Evolutionary conservation across 2,329 filamentous ascomycete species (phyloP).

Genomic region (Phialophora chinensis): DNA sequence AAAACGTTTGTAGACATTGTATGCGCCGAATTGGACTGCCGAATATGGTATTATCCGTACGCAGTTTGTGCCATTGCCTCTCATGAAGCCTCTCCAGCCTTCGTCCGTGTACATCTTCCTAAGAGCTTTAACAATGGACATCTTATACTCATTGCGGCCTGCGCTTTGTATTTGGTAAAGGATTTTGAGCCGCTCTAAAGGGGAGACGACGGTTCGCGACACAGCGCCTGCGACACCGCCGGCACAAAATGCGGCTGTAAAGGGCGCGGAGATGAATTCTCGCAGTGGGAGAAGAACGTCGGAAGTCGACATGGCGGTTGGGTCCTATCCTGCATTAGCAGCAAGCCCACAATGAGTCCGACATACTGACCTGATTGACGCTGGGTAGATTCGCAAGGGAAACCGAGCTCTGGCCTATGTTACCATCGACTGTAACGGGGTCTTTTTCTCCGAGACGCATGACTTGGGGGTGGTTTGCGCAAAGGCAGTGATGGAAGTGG

Average conservation of each 20-base stretch:
- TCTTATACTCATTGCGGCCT: constrained; percentile 88
- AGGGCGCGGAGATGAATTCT: constrained; percentile 73
- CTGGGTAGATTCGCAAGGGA: constrained; percentile 33
- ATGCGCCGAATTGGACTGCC: constrained; percentile 96
- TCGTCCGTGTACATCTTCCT: constrained; percentile 97
- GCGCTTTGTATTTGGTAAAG: constrained; percentile 95
- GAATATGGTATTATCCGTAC: constrained; percentile 98
- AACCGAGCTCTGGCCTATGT: constrained; percentile 32
- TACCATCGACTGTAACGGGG: constrained; percentile 35
- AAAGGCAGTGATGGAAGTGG: constrained; percentile 7
- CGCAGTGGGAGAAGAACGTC: constrained; percentile 41
- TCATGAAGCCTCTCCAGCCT: constrained; percentile 96
- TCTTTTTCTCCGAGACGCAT: constrained; percentile 39
- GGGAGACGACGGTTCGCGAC: constrained; percentile 96
- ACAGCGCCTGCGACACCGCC: constrained; percentile 94
- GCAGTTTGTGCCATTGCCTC: constrained; percentile 97
- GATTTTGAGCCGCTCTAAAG: constrained; percentile 94
- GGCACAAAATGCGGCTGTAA: constrained; percentile 89
- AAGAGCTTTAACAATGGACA: constrained; percentile 86
- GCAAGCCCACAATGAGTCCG: background rate
- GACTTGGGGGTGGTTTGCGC: constrained; percentile 21
- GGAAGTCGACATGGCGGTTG: constrained; percentile 31
- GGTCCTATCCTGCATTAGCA: constrained; percentile 31
- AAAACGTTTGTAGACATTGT: constrained; percentile 93
- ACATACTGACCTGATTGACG: constrained; percentile 35